Conservation (phyloP, 345 rosid species). For the Acer negundo region DNA sequence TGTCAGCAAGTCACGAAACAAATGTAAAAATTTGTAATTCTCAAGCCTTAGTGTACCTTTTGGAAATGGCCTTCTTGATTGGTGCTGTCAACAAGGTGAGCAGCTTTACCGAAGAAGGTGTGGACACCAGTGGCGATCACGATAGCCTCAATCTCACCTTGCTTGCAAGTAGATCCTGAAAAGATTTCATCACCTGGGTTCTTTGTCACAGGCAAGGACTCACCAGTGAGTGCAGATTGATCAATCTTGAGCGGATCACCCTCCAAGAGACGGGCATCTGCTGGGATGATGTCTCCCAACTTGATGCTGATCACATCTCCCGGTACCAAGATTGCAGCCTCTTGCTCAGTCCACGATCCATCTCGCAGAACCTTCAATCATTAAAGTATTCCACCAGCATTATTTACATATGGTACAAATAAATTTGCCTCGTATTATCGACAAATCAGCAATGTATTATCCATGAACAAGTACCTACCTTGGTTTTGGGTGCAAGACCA, state of each 20-base stretch:
- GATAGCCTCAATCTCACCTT: constrained; percentile 86
- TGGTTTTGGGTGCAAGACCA: constrained; percentile 74
- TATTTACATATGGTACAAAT: background rate
- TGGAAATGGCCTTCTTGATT: constrained; percentile 83
- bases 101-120: constrained; percentile 88
- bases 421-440: background rate
- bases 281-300: constrained; percentile 81
- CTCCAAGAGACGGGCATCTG: constrained; percentile 82
- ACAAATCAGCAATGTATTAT: background rate
- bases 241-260: constrained; percentile 86
- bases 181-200: constrained; percentile 71
- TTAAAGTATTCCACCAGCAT: background rate
- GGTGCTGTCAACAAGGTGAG: constrained; percentile 85
- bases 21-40: background rate
- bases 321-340: constrained; percentile 72
- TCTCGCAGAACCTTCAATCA: constrained; percentile 62
- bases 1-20: background rate
- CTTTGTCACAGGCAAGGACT: constrained; percentile 76
- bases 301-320: constrained; percentile 82
- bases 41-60: constrained; percentile 34
- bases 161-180: constrained; percentile 89
- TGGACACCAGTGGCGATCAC: constrained; percentile 88
- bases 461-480: constrained; percentile 33
- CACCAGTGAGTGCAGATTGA: constrained; percentile 83
- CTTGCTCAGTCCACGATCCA: constrained; percentile 79